Evolutionary conservation across 2,329 filamentous ascomycete species (phyloP).

Genomic region (Coleophoma crateriformis): DNA sequence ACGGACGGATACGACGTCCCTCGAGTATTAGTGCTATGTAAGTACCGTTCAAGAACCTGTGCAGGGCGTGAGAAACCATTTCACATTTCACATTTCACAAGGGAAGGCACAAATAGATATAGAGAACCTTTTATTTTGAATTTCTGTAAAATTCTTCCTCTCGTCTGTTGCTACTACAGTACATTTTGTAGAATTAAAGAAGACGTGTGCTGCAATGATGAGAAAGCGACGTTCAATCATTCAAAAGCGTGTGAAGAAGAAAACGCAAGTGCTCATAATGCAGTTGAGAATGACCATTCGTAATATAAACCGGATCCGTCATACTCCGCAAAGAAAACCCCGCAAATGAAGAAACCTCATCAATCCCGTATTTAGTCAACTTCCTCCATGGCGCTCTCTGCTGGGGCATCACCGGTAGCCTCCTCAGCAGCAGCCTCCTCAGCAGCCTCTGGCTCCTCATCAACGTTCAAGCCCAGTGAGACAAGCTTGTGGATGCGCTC

Average conservation of each 20-base stretch:
- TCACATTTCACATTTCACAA: too few relatives aligned
- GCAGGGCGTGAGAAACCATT: too few relatives aligned
- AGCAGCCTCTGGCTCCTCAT: slow-evolving; percentile 79
- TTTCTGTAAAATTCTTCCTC: neutral
- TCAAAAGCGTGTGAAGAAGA: neutral
- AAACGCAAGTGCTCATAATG: slow-evolving; percentile 1
- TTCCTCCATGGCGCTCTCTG: slow-evolving; percentile 95
- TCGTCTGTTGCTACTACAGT: neutral
- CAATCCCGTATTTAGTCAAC: slow-evolving; percentile 68
- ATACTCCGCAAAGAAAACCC: slow-evolving; percentile 4
- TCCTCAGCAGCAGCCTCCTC: slow-evolving; percentile 56
- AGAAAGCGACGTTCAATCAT: neutral
- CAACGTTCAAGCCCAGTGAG: slow-evolving; percentile 93
- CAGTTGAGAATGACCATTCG: slow-evolving; percentile 1
- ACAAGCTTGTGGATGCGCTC: slow-evolving; percentile 99
- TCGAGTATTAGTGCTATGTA: too few relatives aligned
- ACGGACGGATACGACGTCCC: too few relatives aligned
- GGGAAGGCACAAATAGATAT: too few relatives aligned
- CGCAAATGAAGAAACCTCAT: slow-evolving; percentile 1
- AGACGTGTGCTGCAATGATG: neutral
- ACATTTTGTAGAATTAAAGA: neutral
- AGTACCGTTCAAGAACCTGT: too few relatives aligned
- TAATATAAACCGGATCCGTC: slow-evolving; percentile 2
- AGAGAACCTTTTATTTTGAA: too few relatives aligned
- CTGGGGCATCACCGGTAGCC: slow-evolving; percentile 48